phyloP scores from a whole-genome alignment of 306 rosid genomes.

The Betula pendula region DNA sequence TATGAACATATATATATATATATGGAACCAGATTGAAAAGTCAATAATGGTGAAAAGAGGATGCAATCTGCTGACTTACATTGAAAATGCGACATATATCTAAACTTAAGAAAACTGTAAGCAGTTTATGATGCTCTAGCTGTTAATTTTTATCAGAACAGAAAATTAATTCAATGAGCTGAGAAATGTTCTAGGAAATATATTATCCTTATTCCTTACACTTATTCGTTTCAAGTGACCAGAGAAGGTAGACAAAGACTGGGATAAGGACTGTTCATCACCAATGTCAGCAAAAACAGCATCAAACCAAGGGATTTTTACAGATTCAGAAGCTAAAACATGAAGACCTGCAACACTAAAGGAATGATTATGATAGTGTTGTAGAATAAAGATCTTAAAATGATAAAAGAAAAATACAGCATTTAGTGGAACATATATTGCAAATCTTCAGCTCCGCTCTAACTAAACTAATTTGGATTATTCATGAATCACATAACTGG shows the following conservation, averaged over 20 bases:
- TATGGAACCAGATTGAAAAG: not conserved
- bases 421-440: conserved; percentile 10
- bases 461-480: conserved; percentile 14
- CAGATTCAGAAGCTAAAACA: conserved; percentile 89
- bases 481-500: conserved; percentile 18
- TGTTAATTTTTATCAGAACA: conserved; percentile 4
- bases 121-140: not conserved
- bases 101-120: conserved; percentile 1
- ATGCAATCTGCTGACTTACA: conserved; percentile 4
- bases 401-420: not conserved
- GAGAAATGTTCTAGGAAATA: conserved; percentile 8
- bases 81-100: not conserved
- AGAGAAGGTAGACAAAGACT: conserved; percentile 92
- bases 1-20: not conserved
- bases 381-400: conserved; percentile 18
- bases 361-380: conserved; percentile 17
- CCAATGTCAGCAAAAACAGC: conserved; percentile 91
- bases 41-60: not conserved
- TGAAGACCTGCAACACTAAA: conserved; percentile 61
- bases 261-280: conserved; percentile 91
- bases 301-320: conserved; percentile 94
- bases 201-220: conserved; percentile 50
- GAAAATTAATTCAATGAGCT: not conserved
- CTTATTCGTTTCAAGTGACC: conserved; percentile 91
- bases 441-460: conserved; percentile 9